Evolutionary conservation across 1,139 yeast species (phyloP).

Genomic region (Pichia sp.): DNA sequence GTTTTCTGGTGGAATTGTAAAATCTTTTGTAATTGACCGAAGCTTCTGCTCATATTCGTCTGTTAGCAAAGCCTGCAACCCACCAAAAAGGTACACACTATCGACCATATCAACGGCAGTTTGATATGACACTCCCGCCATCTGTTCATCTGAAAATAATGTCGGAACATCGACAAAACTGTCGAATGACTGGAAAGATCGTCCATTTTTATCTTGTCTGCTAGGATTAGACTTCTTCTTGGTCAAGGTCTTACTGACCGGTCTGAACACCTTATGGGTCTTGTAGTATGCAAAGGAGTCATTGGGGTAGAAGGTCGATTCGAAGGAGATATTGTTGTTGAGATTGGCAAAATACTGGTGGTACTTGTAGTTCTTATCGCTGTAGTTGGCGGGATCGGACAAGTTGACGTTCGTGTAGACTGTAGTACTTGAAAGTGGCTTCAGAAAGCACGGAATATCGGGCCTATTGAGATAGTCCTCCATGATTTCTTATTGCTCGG

Average conservation of each 20-base stretch:
- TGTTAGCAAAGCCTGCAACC: slow-evolving; percentile 34
- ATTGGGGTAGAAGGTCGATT: slow-evolving; percentile 15
- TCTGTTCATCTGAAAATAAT: slow-evolving; percentile 34
- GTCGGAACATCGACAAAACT: slow-evolving; percentile 33
- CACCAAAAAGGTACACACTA: slow-evolving; percentile 39
- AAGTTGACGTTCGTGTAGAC: slow-evolving; percentile 16
- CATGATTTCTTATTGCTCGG: slow-evolving; percentile 11
- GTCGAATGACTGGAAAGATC: slow-evolving; percentile 15
- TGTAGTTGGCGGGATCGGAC: slow-evolving; percentile 9
- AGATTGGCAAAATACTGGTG: slow-evolving; percentile 26
- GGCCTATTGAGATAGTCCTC: slow-evolving; percentile 19
- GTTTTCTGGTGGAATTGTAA: slow-evolving; percentile 31
- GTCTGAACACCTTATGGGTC: slow-evolving; percentile 22
- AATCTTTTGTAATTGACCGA: slow-evolving; percentile 30
- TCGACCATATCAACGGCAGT: slow-evolving; percentile 35
- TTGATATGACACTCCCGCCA: slow-evolving; percentile 40
- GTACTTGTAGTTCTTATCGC: slow-evolving; percentile 19
- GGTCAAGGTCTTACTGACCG: slow-evolving; percentile 2
- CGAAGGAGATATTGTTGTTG: slow-evolving; percentile 21
- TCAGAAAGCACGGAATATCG: slow-evolving; percentile 23
- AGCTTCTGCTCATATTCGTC: slow-evolving; percentile 31
- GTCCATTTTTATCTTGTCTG: not conserved
- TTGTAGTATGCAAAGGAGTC: slow-evolving; percentile 25
- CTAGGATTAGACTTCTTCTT: not conserved
- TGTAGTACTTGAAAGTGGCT: slow-evolving; percentile 20